A percentile compares a stretch with the other conserved stretches of the same genome.
Conservation (phyloP, 352 stramenopile species). For the Globisporangium alternatum region DNA sequence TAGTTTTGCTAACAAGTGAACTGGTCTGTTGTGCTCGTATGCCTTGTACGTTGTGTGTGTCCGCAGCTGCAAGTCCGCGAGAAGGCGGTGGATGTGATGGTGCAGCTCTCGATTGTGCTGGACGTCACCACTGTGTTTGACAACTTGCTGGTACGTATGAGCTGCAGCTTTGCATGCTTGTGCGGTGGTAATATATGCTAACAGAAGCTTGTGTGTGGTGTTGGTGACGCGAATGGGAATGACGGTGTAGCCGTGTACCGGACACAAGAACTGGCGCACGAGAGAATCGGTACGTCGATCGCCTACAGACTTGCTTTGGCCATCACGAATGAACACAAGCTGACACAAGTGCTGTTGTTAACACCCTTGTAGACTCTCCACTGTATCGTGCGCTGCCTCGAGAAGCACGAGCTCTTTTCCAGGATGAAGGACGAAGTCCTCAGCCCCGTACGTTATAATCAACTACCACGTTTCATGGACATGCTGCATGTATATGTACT, state of each 20-base stretch:
- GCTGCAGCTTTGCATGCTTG: slow-evolving; percentile 12
- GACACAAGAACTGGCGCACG: slow-evolving; percentile 85
- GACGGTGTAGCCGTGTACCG: slow-evolving; percentile 27
- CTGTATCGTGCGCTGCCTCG: slow-evolving; percentile 62
- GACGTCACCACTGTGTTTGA: slow-evolving; percentile 62
- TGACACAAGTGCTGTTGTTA: not conserved
- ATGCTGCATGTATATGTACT: not conserved
- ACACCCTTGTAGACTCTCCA: slow-evolving; percentile 42
- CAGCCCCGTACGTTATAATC: slow-evolving; percentile 36
- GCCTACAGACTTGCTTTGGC: not conserved
- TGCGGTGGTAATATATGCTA: not conserved
- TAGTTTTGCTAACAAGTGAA: slow-evolving; percentile 6
- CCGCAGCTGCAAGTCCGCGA: slow-evolving; percentile 46
- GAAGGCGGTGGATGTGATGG: slow-evolving; percentile 71
- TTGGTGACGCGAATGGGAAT: not conserved
- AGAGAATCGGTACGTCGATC: slow-evolving; percentile 59
- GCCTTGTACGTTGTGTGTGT: not conserved
- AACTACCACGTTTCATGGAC: not conserved
- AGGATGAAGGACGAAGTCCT: slow-evolving; percentile 54
- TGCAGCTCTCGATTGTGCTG: slow-evolving; percentile 61
- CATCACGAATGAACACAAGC: not conserved
- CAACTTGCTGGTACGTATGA: slow-evolving; percentile 29
- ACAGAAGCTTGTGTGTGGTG: not conserved
- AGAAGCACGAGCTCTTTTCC: slow-evolving; percentile 46
- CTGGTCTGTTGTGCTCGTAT: not conserved